Evolutionary conservation across 2,329 filamentous ascomycete species (phyloP), one percentile per base, ranked within the genome.

Genomic region (Pseudofabraea citricarpa): DNA sequence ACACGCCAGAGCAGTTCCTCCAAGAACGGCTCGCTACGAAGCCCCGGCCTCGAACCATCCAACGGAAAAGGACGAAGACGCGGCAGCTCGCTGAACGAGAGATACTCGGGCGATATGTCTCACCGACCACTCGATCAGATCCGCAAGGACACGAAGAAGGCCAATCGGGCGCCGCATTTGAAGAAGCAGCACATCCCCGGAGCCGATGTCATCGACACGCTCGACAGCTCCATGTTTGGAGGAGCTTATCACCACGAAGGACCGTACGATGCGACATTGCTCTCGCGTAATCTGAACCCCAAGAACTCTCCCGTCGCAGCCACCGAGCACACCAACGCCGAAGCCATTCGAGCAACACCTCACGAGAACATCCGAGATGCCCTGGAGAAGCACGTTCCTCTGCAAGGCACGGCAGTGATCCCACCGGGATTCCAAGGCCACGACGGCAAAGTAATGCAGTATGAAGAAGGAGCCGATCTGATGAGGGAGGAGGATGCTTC

Each of bases 211-310:
- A 93, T 97, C 56, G 91, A 96, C 62, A 70, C 72, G 5, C 78
- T 97, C 1, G 91, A 95, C 60, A 73, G 70, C 41, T 69, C 75
- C 3, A 64, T 76, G n/a, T 64, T 74, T 31, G 76, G 77, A 40
- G 74, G 74, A 15, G 67, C 74, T 2, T 95, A 95, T 64, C 91
- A 96, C 63, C 91, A 97, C 57, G 87, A 85, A 51, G 90, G 91
- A 0, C 91, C 91, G 0, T 97, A 87, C 55, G 91, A 97, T 61
- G 88, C 90, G 8, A 85, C 87, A 2, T 73, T 88, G 41, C 71
- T 84, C 2, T 79, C 85, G 10, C 77, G 87, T 37, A 96, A 96
- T 66, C 72, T 68, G 4, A 72, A 64, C 51, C 71, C 70, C 46
- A 68, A 72, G 43, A 66, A 62, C 45, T 83, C 87, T 3, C 90